Percentiles rank a stretch among this genome's conserved stretches.
These are phyloP conservation scores for Puccinia polysora DNA, from an alignment of 1,284 basidiomycete species.

Conservation along the genomic window DNA sequence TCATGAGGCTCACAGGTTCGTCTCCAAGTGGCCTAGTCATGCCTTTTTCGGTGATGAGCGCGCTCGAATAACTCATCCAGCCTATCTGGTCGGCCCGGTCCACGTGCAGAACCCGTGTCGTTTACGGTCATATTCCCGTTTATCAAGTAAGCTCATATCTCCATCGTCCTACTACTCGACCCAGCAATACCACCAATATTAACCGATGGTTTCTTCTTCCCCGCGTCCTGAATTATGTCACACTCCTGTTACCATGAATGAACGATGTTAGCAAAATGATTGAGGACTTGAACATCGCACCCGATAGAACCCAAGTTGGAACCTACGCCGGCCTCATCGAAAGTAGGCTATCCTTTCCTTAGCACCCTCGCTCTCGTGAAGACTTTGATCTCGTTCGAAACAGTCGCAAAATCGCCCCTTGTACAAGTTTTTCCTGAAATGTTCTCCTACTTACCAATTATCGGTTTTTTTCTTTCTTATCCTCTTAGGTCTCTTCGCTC, in stretches of 20 bases:
- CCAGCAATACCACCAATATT: too few species aligned
- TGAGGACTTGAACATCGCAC: slow-evolving; percentile 8
- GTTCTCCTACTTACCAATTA: not conserved
- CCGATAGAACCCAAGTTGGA: slow-evolving; percentile 15
- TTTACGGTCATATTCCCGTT: slow-evolving; percentile 23
- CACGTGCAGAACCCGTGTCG: not conserved
- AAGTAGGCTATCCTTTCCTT: slow-evolving; percentile 1
- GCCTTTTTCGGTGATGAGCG: too few species aligned
- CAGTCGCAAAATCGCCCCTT: too few species aligned
- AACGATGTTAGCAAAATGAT: slow-evolving; percentile 9
- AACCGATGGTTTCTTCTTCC: not conserved
- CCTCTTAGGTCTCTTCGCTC: slow-evolving; percentile 20
- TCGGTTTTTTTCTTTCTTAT: not conserved
- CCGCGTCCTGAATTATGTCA: too few species aligned
- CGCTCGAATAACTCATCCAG: too few species aligned
- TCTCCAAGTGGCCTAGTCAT: not conserved
- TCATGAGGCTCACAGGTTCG: slow-evolving; percentile 14
- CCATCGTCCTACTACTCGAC: not conserved
- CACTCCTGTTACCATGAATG: not conserved
- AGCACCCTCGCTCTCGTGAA: not conserved
- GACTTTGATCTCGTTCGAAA: too few species aligned
- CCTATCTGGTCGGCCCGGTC: not conserved
- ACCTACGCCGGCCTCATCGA: slow-evolving; percentile 19
- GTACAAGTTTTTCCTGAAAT: not conserved
- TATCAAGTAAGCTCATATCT: not conserved